Evolutionary conservation across 2,329 filamentous ascomycete genomes (phyloP), one percentile per base, ranked within the genome.

Genomic region (Fusarium clavum): DNA sequence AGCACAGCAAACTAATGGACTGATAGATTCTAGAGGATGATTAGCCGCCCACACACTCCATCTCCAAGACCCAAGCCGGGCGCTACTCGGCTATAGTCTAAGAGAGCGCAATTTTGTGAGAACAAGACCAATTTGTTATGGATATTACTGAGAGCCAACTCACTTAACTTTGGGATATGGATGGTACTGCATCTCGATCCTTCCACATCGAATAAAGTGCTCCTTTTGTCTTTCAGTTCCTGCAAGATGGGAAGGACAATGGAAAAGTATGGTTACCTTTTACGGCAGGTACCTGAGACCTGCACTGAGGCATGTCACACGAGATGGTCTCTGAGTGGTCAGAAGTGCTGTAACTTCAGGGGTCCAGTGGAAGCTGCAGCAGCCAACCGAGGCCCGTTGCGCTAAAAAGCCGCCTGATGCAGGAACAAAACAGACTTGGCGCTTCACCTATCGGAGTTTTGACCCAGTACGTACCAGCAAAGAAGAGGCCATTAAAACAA

Each of bases 361-460:
- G 63, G 46, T 60, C 54, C 32, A 44, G 45, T 38, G 38, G 18
- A 68, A 22, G 64, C 54, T 70, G 57, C 66, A 72, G 61, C 47
- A 57, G 46, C 55, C 64, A 72, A 29, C 58, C 69, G 66, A 72
- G 56, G 40, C 69, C 57, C 57, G 55, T 64, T 65, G 60, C 70
- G 61, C 70, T 72, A 73, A 67, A 52, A 57, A 44, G 53, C 57
- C 60, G 56, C 67, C 64, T 60, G 71, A 74, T 38, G 72, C 72
- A 74, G 72, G 72, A 74, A 74, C 72, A 63, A 62, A 65, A 63
- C 63, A 60, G 54, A 20, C 52, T 57, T 57, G 62, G 63, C 62
- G 34, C 18, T 25, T 34, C 22, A 18, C 18, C 41, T 12, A 40
- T 25, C 18, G 8, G 24, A 20, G 13, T 29, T 52, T 52, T 30